Conservation (phyloP, 1,139 yeast species). For the Candida sp. region DNA sequence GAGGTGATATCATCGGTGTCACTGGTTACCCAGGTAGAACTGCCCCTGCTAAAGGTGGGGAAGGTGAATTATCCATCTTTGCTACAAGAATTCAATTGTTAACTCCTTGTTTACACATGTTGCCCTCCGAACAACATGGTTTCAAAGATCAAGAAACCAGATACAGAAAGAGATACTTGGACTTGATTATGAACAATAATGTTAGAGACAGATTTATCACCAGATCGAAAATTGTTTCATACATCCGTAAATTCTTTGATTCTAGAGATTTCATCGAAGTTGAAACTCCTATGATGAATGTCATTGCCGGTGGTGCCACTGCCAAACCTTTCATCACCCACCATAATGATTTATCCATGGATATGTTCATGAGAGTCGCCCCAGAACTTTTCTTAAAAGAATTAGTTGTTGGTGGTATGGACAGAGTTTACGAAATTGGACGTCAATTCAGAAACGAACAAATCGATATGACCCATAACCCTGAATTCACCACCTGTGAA, state of each 20-base stretch:
- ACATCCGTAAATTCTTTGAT: conserved; percentile 86
- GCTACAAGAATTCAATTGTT: conserved; percentile 76
- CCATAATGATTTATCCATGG: conserved; percentile 95
- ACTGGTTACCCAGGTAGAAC: conserved; percentile 98
- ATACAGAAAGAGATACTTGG: conserved; percentile 96
- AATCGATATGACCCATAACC: conserved; percentile 96
- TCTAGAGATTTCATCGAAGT: conserved; percentile 87
- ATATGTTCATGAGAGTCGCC: conserved; percentile 97
- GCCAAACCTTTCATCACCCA: conserved; percentile 98
- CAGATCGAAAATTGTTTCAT: conserved; percentile 87
- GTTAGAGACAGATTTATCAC: conserved; percentile 66
- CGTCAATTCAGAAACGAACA: conserved; percentile 99
- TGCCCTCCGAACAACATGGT: conserved; percentile 97
- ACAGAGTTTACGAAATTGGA: conserved; percentile 97
- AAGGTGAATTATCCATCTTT: conserved; percentile 93
- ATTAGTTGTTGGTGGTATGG: conserved; percentile 98
- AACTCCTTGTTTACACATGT: conserved; percentile 97
- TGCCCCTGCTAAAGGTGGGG: conserved; percentile 97
- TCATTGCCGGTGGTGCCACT: conserved; percentile 99
- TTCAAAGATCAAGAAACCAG: conserved; percentile 98
- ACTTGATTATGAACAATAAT: conserved; percentile 50
- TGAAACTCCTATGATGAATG: conserved; percentile 98
- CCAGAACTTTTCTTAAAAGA: conserved; percentile 97
- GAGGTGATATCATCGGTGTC: conserved; percentile 98
- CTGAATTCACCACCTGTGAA: conserved; percentile 98